phyloP scores from a whole-genome alignment of 208 protist genomes.

The Trypanosoma brucei region DNA sequence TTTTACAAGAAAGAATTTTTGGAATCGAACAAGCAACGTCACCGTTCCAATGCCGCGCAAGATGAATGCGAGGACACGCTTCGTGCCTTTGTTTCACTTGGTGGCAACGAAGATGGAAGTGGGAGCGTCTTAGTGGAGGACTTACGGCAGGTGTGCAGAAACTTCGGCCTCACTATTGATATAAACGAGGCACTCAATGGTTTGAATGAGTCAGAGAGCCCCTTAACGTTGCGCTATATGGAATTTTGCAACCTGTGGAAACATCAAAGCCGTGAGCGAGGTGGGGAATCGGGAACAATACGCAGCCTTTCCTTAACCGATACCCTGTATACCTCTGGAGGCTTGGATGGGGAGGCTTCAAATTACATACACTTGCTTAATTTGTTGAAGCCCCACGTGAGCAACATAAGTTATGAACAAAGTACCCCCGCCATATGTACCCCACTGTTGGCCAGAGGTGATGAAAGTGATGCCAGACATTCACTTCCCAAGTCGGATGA shows the following conservation, averaged over 20 bases:
- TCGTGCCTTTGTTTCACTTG: slow-evolving; percentile 74
- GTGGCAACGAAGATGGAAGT: slow-evolving; percentile 63
- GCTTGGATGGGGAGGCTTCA: too few species aligned
- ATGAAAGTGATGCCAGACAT: background rate
- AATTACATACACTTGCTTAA: too few species aligned
- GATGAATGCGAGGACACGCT: slow-evolving; percentile 59
- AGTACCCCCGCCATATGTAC: too few species aligned
- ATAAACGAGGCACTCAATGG: slow-evolving; percentile 54
- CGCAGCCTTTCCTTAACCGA: background rate
- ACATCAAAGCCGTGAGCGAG: background rate
- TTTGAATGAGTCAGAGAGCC: slow-evolving; percentile 44
- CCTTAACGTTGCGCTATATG: slow-evolving; percentile 48
- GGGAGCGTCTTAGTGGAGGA: slow-evolving; percentile 40
- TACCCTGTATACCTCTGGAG: background rate
- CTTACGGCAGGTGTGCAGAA: slow-evolving; percentile 47
- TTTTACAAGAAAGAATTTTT: slow-evolving; percentile 77
- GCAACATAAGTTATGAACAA: too few species aligned
- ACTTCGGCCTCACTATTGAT: slow-evolving; percentile 81
- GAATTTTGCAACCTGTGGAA: slow-evolving; percentile 73
- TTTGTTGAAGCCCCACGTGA: too few species aligned
- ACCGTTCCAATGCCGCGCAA: slow-evolving; percentile 5
- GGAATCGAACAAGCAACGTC: slow-evolving; percentile 11
- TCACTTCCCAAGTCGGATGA: slow-evolving; percentile 33
- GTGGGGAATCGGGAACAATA: background rate
- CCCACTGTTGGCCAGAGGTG: background rate